Evolutionary conservation across 805 yeast species (phyloP), one percentile per base, ranked within the genome.

Genomic region (Kurtzmaniella cleridarum): DNA sequence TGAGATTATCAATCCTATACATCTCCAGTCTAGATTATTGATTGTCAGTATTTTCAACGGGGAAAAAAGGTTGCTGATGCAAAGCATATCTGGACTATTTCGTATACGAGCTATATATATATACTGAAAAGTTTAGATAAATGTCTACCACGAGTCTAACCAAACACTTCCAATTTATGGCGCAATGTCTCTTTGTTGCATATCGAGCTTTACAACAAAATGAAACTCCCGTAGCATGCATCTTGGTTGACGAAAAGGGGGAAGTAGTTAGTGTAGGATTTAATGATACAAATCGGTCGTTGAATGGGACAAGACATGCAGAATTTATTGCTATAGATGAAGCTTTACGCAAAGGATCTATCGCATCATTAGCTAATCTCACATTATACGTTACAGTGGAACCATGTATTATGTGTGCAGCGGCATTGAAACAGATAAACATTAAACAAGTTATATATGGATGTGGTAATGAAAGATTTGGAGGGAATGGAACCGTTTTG

Each of bases 331-430:
- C 91, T 0, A 81, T 88, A 12, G 79, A 79, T 33, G 41, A 52
- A 31, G n/a, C 14, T 15, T 10, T 11, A 12, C 20, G 33, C 33
- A 14, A 18, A 5, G 33, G 15, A 28, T 12, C 15, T 5, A 11
- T 12, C 10, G 30, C 30, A 5, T 12, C 30, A 5, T 12, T 13
- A 5, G 30, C 30, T 29, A 75, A 80, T 18, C 69, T 85, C 3
- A 79, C 78, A 24, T 68, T 93, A 6, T 91, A 89, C 58, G 98
- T 93, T 18, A 89, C 98, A 0, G 97, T 93, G 0, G 98, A 93
- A 60, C 98, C 98, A 0, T 93, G 98, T 56, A 84, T 93, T 6
- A 93, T 93, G 98, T 93, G 98, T 65, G 98, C 96, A 0, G 79
- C 93, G 30, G 89, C 95, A 2, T 62, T 93, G 30, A 73, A 90